Conservation (phyloP, 2,329 filamentous ascomycete genomes). For the Monosporascus sp. region DNA sequence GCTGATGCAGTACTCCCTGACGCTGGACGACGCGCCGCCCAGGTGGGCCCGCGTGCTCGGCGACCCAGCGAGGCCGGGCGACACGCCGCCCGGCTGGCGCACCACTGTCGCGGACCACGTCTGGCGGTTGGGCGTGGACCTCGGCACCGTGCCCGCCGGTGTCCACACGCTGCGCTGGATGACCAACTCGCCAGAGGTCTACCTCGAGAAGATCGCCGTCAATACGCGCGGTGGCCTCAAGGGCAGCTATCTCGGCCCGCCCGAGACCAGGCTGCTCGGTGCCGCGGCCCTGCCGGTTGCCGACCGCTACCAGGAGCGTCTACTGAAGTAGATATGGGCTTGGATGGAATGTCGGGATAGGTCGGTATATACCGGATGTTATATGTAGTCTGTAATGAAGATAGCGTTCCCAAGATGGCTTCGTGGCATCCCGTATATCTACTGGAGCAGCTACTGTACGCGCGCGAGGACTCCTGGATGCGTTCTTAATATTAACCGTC, state of each 20-base stretch:
- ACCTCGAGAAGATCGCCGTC: constrained; percentile 32
- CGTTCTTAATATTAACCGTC: too few species aligned
- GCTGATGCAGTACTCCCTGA: constrained; percentile 44
- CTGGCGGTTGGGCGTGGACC: constrained; percentile 37
- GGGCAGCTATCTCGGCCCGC: constrained; percentile 31
- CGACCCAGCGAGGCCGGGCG: constrained; percentile 35
- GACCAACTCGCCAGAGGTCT: constrained; percentile 27
- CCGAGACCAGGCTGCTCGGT: constrained; percentile 16
- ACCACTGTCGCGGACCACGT: constrained; percentile 42
- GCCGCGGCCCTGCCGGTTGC: background rate
- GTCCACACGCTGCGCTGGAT: constrained; percentile 25
- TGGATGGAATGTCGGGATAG: too few species aligned
- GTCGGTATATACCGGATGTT: too few species aligned
- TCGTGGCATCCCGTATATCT: too few species aligned
- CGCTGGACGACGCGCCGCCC: constrained; percentile 37
- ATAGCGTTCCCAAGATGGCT: too few species aligned
- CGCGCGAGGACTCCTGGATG: too few species aligned
- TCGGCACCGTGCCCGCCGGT: constrained; percentile 19
- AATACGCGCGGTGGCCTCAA: constrained; percentile 25
- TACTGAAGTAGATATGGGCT: too few species aligned
- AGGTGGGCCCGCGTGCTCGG: constrained; percentile 28
- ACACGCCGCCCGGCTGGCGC: constrained; percentile 42
- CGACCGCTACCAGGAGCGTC: too few species aligned
- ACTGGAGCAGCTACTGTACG: too few species aligned
- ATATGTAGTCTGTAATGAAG: too few species aligned